Base-by-base conservation (phyloP, 306 rosid genomes). In the Glycine tomentella region DNA sequence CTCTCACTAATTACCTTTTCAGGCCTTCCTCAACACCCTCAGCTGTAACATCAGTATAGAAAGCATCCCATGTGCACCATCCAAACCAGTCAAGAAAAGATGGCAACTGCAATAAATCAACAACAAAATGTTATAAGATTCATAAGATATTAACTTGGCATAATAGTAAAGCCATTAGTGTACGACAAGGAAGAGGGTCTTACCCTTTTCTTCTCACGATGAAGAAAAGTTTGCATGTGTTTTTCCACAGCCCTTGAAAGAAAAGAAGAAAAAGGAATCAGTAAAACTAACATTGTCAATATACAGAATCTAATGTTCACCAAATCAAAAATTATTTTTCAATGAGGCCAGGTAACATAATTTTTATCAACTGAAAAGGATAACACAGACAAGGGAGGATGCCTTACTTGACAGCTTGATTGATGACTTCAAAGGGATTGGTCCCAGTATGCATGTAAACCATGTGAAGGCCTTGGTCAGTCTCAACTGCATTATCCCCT, bases 41-140 rank as follows among this genome's bases (percentile, higher is more conserved):
- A 49, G 98, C 93, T 3, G 98, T 96, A 86, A 96, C 98, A 81
- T 93, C 97, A 8, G 97, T 93, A 84, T 96, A 96, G 85, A 92
- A 96, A 75, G 99, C 98, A 86, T 96, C 99, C 99, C 99, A 96
- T 63, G 99, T 96, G 81, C 99, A 96, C 99, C 98, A 96, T 65
- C 99, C 99, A 88, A 96, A 96, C 97, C 96, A 92, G 66, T 96
- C 92, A 46, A 96, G 84, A 80, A 93, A 87, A 61, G 97, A 88
- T 67, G 99, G 99, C 78, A 92, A 82, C 98, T 95, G 55, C 80
- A 87, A 15, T 72, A 53, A 80, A 66, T 58, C 80, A 82, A 83
- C 38, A 77, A 10, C 72, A 82, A 48, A 74, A 82, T 69, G 52
- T 77, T n/a, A 83, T n/a, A 62, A 84, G 75, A 78, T 46, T 59